These are phyloP conservation scores for Xylariaceae sp. DNA, from an alignment of 2,329 filamentous ascomycete species.

Conservation along the genomic window DNA sequence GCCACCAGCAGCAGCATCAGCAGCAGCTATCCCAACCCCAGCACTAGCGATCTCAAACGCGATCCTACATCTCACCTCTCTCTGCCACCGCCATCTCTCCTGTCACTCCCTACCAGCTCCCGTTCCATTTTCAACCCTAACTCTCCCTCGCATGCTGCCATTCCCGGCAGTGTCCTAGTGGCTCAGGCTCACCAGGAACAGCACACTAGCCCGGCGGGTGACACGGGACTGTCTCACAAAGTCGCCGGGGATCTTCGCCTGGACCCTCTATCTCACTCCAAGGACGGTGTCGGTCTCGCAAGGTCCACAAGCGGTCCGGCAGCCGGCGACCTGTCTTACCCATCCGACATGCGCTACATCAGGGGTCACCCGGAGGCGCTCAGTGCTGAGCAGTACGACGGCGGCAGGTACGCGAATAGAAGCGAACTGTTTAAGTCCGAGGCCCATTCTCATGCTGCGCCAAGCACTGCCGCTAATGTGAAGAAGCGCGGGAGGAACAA, in stretches of 20 bases:
- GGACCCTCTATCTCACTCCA: constrained; percentile 8
- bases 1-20: too few species aligned
- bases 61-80: neutral
- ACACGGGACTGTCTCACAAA: constrained; percentile 8
- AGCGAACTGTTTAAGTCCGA: constrained; percentile 18
- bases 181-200: constrained; percentile 5
- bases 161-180: constrained; percentile 4
- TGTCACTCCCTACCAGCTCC: neutral
- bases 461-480: constrained; percentile 11
- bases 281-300: constrained; percentile 1
- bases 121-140: constrained; percentile 12
- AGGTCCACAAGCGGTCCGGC: constrained; percentile 4
- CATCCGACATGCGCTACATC: constrained; percentile 28
- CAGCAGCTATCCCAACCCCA: neutral
- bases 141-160: constrained; percentile 5
- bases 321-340: constrained; percentile 10
- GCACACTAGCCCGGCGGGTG: neutral
- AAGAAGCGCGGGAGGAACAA: constrained; percentile 35
- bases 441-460: constrained; percentile 17
- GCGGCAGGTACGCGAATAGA: constrained; percentile 27
- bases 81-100: constrained; percentile 1
- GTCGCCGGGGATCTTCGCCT: constrained; percentile 2
- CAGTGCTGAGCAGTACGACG: constrained; percentile 43
- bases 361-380: constrained; percentile 40
- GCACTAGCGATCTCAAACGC: neutral